Percentiles rank a stretch among this genome's conserved stretches.
Conservation (phyloP, 169 alveolate genomes). For the Babesia divergens region DNA sequence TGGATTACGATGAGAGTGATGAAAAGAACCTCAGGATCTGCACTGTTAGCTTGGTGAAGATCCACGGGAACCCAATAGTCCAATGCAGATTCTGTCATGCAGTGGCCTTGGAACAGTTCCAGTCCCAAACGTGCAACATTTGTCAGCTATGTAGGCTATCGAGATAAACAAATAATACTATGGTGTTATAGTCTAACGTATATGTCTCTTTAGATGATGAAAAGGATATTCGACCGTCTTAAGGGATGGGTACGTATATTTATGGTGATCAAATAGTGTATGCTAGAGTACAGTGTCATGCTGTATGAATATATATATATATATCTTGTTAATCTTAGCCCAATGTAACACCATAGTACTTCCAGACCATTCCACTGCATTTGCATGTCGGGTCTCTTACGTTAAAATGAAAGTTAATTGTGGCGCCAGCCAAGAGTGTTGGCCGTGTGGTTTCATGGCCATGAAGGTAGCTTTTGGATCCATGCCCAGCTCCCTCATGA, state of each 20-base stretch:
- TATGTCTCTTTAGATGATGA: neutral
- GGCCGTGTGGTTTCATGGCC: too few relatives aligned
- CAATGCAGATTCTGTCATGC: slow-evolving; percentile 58
- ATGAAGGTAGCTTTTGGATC: too few relatives aligned
- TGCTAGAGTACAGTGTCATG: neutral
- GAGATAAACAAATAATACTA: too few relatives aligned
- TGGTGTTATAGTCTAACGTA: neutral
- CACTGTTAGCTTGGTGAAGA: slow-evolving; percentile 39
- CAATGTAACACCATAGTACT: too few relatives aligned
- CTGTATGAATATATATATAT: neutral
- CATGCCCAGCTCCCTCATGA: too few relatives aligned
- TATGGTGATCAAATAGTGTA: neutral
- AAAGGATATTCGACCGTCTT: neutral
- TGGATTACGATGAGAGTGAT: slow-evolving; percentile 38
- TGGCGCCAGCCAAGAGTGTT: too few relatives aligned
- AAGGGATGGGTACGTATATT: neutral
- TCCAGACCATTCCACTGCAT: too few relatives aligned
- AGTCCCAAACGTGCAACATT: slow-evolving; percentile 29
- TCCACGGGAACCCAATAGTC: slow-evolving; percentile 21
- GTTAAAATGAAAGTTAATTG: too few relatives aligned
- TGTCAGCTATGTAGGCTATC: slow-evolving; percentile 49
- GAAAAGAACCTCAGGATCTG: slow-evolving; percentile 33
- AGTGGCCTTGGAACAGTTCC: slow-evolving; percentile 42
- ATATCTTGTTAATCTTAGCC: too few relatives aligned
- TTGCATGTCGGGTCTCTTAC: too few relatives aligned